phyloP scores from a whole-genome alignment of 441 rosid genomes.

The Aleurites moluccanus region DNA sequence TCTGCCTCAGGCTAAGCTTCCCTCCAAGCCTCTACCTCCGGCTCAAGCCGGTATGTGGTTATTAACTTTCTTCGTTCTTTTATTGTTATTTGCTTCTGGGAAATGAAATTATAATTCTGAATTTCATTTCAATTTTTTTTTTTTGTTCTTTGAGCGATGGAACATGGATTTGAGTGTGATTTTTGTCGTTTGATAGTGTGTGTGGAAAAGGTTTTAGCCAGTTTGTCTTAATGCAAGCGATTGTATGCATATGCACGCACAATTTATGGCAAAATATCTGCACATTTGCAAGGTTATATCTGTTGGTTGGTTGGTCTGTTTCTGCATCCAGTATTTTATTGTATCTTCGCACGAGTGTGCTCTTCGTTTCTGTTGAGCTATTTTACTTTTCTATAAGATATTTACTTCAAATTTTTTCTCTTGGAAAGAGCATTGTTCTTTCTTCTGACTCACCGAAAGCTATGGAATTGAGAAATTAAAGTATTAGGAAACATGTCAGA shows the following conservation, averaged over 20 bases:
- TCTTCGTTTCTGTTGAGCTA: too few relatives aligned
- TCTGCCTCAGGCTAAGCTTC: conserved; percentile 45
- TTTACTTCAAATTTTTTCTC: background rate
- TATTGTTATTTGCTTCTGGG: background rate
- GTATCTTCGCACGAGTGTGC: background rate
- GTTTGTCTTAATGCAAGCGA: background rate
- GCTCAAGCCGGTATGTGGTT: conserved; percentile 58
- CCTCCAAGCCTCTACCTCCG: conserved; percentile 72
- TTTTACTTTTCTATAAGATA: too few relatives aligned
- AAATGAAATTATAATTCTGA: background rate
- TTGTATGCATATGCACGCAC: background rate
- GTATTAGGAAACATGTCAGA: background rate
- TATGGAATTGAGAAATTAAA: too few relatives aligned
- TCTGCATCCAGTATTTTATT: background rate
- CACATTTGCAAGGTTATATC: background rate
- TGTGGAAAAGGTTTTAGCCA: background rate
- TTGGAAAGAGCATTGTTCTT: background rate
- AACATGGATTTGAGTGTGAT: background rate
- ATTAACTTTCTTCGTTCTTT: background rate
- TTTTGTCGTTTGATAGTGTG: background rate
- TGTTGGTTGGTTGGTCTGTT: background rate
- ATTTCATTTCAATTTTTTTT: background rate
- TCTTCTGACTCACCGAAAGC: too few relatives aligned
- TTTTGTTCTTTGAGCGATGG: too few relatives aligned
- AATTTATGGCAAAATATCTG: background rate